These are phyloP conservation scores for Mercurialis annua DNA, from an alignment of 345 rosid genomes.

Conservation along the genomic window DNA sequence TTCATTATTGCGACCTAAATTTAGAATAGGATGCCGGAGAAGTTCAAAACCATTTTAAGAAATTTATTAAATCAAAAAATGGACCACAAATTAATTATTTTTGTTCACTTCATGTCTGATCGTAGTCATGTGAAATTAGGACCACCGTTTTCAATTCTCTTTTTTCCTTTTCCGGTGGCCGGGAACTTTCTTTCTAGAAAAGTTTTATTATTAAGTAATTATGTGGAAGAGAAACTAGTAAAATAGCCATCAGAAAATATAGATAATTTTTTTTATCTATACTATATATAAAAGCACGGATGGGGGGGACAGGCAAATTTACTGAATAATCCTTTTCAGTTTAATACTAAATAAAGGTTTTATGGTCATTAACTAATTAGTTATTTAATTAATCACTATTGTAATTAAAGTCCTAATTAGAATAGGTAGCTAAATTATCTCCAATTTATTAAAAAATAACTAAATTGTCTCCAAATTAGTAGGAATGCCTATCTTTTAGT, in stretches of 20 bases:
- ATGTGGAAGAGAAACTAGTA: background rate
- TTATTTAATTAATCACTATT: too few relatives aligned
- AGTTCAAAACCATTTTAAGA: background rate
- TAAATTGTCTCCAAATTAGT: too few relatives aligned
- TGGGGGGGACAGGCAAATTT: too few relatives aligned
- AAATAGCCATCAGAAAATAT: constrained; percentile 4
- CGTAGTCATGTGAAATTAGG: constrained; percentile 22
- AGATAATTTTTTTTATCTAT: background rate
- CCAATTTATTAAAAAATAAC: too few relatives aligned
- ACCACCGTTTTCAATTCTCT: constrained; percentile 12
- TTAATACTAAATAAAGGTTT: too few relatives aligned
- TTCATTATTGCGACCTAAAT: background rate
- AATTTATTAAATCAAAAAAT: background rate
- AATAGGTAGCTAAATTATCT: too few relatives aligned
- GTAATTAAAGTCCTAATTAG: too few relatives aligned
- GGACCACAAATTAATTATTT: constrained; percentile 20
- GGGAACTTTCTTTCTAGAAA: background rate
- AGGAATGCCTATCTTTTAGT: too few relatives aligned
- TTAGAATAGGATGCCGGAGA: constrained; percentile 2
- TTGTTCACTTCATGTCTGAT: background rate
- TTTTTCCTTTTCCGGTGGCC: background rate
- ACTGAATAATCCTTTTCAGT: too few relatives aligned
- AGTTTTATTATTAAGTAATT: background rate
- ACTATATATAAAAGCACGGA: too few relatives aligned
- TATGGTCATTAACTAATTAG: too few relatives aligned